phyloP scores from a whole-genome alignment of 129 eudicot genomes.

The Apium graveolens region DNA sequence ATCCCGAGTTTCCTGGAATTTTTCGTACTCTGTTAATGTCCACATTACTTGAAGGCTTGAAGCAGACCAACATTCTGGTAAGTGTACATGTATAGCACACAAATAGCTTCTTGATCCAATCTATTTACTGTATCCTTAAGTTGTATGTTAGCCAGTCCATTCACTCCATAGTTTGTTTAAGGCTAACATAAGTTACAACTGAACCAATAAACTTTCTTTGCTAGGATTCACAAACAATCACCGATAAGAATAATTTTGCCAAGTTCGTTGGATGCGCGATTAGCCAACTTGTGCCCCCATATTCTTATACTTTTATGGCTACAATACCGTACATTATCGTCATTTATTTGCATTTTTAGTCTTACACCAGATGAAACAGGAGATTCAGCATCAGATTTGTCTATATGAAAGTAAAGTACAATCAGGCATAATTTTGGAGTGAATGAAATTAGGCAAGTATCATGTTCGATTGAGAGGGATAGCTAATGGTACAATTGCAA shows the following conservation, averaged over 20 bases:
- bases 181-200: not conserved
- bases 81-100: not conserved
- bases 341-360: not conserved
- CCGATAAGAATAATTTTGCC: not conserved
- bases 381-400: not conserved
- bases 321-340: not conserved
- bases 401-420: not conserved
- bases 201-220: not conserved
- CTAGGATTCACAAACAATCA: not conserved
- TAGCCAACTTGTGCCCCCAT: not conserved
- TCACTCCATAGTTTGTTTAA: not conserved
- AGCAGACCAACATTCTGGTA: not conserved
- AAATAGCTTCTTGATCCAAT: not conserved
- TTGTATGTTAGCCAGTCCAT: not conserved
- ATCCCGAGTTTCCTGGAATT: constrained; percentile 2
- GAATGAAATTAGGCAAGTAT: not conserved
- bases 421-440: not conserved
- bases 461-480: not conserved
- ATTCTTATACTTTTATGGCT: not conserved
- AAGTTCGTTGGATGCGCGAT: not conserved
- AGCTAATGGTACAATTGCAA: not conserved
- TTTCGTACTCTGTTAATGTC: constrained; percentile 3
- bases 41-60: not conserved
- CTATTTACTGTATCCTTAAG: not conserved
- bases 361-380: not conserved